phyloP scores from a whole-genome alignment of 768 basidiomycete species.

The Peribolospora baueri region DNA sequence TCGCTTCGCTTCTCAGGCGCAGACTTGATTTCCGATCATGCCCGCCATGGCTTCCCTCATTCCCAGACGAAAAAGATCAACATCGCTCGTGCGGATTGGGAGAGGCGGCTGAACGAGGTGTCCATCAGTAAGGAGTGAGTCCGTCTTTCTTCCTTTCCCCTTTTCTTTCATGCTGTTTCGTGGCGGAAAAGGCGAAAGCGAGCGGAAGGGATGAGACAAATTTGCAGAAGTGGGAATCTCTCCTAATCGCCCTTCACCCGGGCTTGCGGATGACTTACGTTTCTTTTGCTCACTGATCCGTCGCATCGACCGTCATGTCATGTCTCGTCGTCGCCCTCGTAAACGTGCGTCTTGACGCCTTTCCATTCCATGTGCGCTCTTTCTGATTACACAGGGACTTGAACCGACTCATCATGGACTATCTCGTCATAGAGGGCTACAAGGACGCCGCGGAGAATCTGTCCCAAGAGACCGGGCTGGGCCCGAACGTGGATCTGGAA shows the following conservation, averaged over 20 bases:
- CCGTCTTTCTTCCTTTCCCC: slow-evolving; percentile 4
- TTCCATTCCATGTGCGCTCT: slow-evolving; percentile 8
- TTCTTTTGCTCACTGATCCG: slow-evolving; percentile 25
- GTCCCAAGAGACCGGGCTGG: slow-evolving; percentile 57
- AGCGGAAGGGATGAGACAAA: slow-evolving; percentile 24
- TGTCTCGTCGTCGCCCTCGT: not conserved
- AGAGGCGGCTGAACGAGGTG: slow-evolving; percentile 53
- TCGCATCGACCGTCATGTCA: slow-evolving; percentile 2
- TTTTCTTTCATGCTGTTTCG: slow-evolving; percentile 3
- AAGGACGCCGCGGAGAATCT: slow-evolving; percentile 90
- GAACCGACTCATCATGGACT: slow-evolving; percentile 86
- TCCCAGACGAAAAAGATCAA: slow-evolving; percentile 1
- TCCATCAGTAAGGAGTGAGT: slow-evolving; percentile 75
- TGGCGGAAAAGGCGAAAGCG: not conserved
- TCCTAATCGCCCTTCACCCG: slow-evolving; percentile 54
- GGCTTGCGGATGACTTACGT: slow-evolving; percentile 46
- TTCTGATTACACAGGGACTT: slow-evolving; percentile 39
- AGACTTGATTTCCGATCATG: too few relatives aligned
- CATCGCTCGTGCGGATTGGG: slow-evolving; percentile 68
- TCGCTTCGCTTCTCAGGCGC: too few relatives aligned
- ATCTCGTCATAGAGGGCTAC: slow-evolving; percentile 92
- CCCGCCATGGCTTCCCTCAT: too few relatives aligned
- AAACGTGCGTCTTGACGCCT: slow-evolving; percentile 10
- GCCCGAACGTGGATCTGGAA: slow-evolving; percentile 54
- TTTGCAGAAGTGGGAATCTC: slow-evolving; percentile 86